These are phyloP conservation scores for Phyllostachys edulis DNA, from an alignment of 176 grass and related monocot genomes.

Conservation along the genomic window DNA sequence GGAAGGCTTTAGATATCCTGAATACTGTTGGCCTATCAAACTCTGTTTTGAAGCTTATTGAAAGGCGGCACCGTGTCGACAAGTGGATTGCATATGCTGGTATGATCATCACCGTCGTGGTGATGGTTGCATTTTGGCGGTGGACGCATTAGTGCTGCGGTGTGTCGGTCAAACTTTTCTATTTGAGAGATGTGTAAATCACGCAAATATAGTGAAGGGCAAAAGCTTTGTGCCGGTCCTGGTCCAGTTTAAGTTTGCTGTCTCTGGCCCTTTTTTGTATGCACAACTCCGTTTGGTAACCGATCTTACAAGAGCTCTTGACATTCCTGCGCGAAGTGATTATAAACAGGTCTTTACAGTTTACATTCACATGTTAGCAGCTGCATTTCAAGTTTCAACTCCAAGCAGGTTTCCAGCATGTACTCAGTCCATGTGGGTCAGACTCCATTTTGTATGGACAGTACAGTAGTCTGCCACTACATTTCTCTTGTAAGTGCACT, in stretches of 20 bases:
- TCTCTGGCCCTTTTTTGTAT: not conserved
- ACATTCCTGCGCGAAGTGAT: not conserved
- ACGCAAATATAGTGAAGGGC: not conserved
- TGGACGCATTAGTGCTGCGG: conserved; percentile 57
- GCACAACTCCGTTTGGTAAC: not conserved
- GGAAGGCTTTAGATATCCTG: conserved; percentile 92
- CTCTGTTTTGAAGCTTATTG: conserved; percentile 84
- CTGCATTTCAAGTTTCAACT: not conserved
- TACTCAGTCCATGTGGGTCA: not conserved
- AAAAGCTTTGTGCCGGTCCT: not conserved
- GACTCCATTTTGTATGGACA: not conserved
- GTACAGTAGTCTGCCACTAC: conserved; percentile 2
- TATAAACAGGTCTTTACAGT: not conserved
- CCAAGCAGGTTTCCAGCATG: not conserved
- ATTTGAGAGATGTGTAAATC: not conserved
- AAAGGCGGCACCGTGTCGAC: conserved; percentile 78
- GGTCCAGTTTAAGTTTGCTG: conserved; percentile 6
- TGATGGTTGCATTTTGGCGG: conserved; percentile 75
- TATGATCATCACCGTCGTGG: conserved; percentile 62
- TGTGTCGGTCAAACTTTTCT: not conserved
- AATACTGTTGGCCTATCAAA: conserved; percentile 94
- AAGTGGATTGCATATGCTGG: conserved; percentile 90
- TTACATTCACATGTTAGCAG: not conserved
- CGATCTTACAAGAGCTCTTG: not conserved
- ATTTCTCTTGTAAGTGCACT: not conserved